Conservation (phyloP, 257 asterid genomes). For the Rubia yunnanensis region DNA sequence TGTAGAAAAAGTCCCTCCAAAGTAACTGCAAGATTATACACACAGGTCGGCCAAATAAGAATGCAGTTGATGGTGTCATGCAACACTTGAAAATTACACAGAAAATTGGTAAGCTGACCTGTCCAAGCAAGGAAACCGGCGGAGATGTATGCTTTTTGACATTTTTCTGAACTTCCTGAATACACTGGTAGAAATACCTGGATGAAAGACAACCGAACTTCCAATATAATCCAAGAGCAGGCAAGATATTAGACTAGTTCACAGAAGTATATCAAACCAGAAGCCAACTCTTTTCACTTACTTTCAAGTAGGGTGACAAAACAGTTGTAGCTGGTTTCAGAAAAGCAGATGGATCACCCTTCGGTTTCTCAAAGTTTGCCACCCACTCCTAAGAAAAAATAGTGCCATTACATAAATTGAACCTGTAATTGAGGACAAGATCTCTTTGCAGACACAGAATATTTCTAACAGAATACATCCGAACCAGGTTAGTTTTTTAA, state of each 20-base stretch:
- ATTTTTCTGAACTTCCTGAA: conserved; percentile 61
- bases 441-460: not conserved
- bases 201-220: conserved; percentile 97
- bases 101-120: conserved; percentile 32
- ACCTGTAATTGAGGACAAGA: not conserved
- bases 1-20: conserved; percentile 95
- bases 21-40: conserved; percentile 45
- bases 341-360: conserved; percentile 91
- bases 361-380: conserved; percentile 92
- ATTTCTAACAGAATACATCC: not conserved
- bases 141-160: conserved; percentile 77
- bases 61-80: not conserved
- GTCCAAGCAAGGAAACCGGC: conserved; percentile 99
- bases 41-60: conserved; percentile 15
- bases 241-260: conserved; percentile 23
- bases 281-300: conserved; percentile 21
- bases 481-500: not conserved
- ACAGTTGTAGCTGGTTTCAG: conserved; percentile 87
- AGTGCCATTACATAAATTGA: conserved; percentile 1
- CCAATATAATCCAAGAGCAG: conserved; percentile 33
- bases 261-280: conserved; percentile 5
- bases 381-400: conserved; percentile 66
- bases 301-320: conserved; percentile 87
- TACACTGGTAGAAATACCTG: conserved; percentile 84
- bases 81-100: not conserved